These are phyloP conservation scores for Verticillium dahliae DNA, from an alignment of 2,329 filamentous ascomycete species.

Conservation along the genomic window DNA sequence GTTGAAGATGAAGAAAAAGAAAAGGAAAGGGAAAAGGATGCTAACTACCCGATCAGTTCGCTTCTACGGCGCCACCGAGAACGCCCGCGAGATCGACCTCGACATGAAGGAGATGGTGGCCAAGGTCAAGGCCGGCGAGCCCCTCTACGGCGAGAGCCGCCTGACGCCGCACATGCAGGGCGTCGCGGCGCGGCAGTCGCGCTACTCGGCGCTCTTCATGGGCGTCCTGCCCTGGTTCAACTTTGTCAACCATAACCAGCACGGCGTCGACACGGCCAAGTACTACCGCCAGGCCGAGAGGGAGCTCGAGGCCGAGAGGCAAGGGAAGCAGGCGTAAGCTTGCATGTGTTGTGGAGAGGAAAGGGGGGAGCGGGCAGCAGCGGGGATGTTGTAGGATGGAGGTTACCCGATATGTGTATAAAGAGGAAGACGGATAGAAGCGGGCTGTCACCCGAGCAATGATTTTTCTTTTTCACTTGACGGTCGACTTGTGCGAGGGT, in stretches of 20 bases:
- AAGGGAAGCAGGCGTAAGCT: constrained; percentile 3
- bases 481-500: not conserved
- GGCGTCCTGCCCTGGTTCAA: constrained; percentile 95
- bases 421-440: not conserved
- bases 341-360: not conserved
- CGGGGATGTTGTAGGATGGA: not conserved
- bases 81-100: constrained; percentile 84
- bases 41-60: constrained; percentile 52
- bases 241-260: constrained; percentile 92
- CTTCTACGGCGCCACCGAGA: constrained; percentile 94
- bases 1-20: too few relatives aligned
- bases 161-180: constrained; percentile 89
- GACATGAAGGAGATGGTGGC: constrained; percentile 98
- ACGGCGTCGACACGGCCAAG: constrained; percentile 96
- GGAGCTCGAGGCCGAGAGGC: constrained; percentile 74
- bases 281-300: constrained; percentile 95
- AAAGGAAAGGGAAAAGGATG: not conserved
- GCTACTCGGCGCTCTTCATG: constrained; percentile 79
- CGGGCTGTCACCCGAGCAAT: not conserved
- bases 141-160: constrained; percentile 76
- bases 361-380: not conserved
- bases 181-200: constrained; percentile 83
- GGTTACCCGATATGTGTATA: not conserved
- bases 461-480: not conserved
- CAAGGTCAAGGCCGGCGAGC: constrained; percentile 87